Evolutionary conservation across 768 basidiomycete genomes (phyloP).

Genomic region (Tulasnella sp.): DNA sequence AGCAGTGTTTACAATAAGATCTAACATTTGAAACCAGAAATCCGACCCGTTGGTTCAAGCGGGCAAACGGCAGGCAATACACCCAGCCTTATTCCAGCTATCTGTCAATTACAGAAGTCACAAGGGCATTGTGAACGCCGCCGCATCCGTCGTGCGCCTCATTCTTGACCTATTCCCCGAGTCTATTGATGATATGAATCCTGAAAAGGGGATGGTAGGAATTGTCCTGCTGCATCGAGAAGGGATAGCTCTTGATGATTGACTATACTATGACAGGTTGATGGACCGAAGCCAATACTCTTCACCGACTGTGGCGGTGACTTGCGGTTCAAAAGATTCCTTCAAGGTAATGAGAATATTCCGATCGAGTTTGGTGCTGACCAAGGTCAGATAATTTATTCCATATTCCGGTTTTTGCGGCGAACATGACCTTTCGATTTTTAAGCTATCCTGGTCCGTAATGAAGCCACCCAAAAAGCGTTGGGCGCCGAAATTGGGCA

Average conservation of each 20-base stretch:
- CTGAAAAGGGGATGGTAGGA: neutral
- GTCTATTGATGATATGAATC: constrained; percentile 45
- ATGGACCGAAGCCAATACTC: constrained; percentile 10
- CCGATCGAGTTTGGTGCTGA: constrained; percentile 30
- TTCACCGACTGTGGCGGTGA: neutral
- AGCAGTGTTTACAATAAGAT: neutral
- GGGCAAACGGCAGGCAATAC: neutral
- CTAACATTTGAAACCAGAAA: neutral
- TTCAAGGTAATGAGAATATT: neutral
- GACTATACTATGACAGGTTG: too few relatives aligned
- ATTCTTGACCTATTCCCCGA: constrained; percentile 52
- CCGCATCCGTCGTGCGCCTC: constrained; percentile 50
- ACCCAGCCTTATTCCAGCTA: constrained; percentile 39
- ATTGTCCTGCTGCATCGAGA: too few relatives aligned
- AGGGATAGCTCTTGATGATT: too few relatives aligned
- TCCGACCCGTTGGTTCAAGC: neutral
- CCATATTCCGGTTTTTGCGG: too few relatives aligned
- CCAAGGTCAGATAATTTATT: constrained; percentile 46
- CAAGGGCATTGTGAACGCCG: constrained; percentile 61
- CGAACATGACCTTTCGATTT: too few relatives aligned
- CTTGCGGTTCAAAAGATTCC: neutral
- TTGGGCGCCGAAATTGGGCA: constrained; percentile 42
- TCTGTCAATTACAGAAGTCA: constrained; percentile 60
- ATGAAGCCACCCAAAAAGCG: constrained; percentile 40
- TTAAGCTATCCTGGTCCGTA: constrained; percentile 69